Base-by-base conservation (phyloP, 2,329 filamentous ascomycete genomes). In the Fusarium duplospermum region DNA sequence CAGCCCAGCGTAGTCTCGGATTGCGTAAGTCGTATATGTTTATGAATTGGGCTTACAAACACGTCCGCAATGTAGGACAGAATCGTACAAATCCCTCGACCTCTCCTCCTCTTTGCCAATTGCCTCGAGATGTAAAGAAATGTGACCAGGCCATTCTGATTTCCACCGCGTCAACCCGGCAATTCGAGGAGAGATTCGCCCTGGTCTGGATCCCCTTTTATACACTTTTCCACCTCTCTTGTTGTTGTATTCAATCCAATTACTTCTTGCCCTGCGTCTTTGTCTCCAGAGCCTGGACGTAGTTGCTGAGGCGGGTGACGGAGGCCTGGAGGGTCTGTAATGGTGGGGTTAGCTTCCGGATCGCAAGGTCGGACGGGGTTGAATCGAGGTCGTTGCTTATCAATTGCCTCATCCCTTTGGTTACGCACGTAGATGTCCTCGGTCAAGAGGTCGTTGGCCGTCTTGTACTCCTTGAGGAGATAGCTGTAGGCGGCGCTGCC, bases 351-450 rank as follows among this genome's bases (percentile, higher is more conserved):
- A 74, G 69, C 45, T 63, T 22, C 14, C 40, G 35, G 7, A 40
- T 8, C 29, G 31, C 35, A 29, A n/a, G 18, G 36, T 20, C 29
- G 24, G 20, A n/a, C 52, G 33, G 31, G 8, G 9, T 56, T 54
- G 35, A 29, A 66, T 67, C 35, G 64, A 31, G 42, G 33, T 20
- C 36, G 14, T 29, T 47, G 18, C 52, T 36, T 58, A 47, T 64
- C 62, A 50, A 64, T 62, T 62, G 62, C 47, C 61, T 56, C 36
- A 24, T 68, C 62, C 45, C 42, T 35, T 45, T 68, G 64, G 67
- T 59, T 52, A 92, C 94, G 84, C 89, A 98, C 96, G 85, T 96
- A 96, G 83, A 98, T 98, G 84, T 98, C 96, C 85, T 98, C 95
- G 70, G 93, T 96, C 84, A 98, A 87, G 80, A 98, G 89, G 85